Percentiles rank a stretch among this genome's conserved stretches.
These are phyloP conservation scores for Cutaneotrichosporon sp. DNA, from an alignment of 1,284 basidiomycete genomes.

Conservation along the genomic window DNA sequence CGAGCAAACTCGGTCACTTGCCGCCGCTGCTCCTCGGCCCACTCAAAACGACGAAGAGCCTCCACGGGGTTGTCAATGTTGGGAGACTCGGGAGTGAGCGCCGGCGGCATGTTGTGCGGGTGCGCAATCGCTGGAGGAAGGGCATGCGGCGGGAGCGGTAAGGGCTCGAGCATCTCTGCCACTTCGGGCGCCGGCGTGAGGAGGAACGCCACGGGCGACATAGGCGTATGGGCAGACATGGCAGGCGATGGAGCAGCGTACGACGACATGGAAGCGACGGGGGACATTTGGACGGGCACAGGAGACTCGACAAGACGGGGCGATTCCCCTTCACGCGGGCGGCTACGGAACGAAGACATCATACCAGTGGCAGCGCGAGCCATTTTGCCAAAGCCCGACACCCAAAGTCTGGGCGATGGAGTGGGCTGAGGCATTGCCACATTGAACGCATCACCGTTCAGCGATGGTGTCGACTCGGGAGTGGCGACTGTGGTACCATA, in stretches of 20 bases:
- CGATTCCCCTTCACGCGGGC: slow-evolving; percentile 20
- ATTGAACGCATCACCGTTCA: slow-evolving; percentile 8
- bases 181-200: slow-evolving; percentile 19
- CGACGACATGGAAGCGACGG: slow-evolving; percentile 3
- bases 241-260: slow-evolving; percentile 11
- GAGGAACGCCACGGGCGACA: slow-evolving; percentile 16
- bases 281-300: neutral
- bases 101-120: slow-evolving; percentile 21
- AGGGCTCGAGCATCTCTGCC: slow-evolving; percentile 13
- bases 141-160: slow-evolving; percentile 11
- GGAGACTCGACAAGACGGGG: slow-evolving; percentile 8
- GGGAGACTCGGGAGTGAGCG: slow-evolving; percentile 15
- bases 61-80: slow-evolving; percentile 18
- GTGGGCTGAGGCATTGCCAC: slow-evolving; percentile 8
- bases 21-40: slow-evolving; percentile 33
- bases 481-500: slow-evolving; percentile 9
- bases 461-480: slow-evolving; percentile 17
- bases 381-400: slow-evolving; percentile 37
- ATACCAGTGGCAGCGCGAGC: slow-evolving; percentile 37
- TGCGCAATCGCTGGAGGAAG: slow-evolving; percentile 18
- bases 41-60: slow-evolving; percentile 24
- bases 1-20: slow-evolving; percentile 36
- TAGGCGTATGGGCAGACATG: slow-evolving; percentile 1
- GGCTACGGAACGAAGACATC: slow-evolving; percentile 20
- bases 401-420: slow-evolving; percentile 30